Evolutionary conservation across 257 asterid genomes (phyloP).

Genomic region (Ligustrum vulgare): DNA sequence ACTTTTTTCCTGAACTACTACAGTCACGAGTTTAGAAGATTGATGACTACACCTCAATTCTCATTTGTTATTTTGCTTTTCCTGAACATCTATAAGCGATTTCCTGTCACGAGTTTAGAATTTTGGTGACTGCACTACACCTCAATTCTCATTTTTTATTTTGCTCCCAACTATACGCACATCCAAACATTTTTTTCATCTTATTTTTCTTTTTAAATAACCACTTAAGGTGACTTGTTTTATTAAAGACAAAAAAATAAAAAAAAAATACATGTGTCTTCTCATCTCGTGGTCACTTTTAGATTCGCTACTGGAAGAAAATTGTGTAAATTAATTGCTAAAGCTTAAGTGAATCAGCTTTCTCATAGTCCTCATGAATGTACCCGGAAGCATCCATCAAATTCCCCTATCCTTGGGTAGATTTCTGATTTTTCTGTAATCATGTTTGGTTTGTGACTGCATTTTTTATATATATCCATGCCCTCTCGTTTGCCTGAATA

Average conservation of each 20-base stretch:
- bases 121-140: not conserved
- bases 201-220: not conserved
- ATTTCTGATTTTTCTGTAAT: not conserved
- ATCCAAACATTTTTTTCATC: not conserved
- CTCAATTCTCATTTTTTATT: not conserved
- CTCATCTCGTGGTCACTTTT: not conserved
- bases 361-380: not conserved
- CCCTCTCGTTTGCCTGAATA: not conserved
- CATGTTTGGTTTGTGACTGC: not conserved
- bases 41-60: not conserved
- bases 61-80: not conserved
- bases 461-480: not conserved
- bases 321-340: not conserved
- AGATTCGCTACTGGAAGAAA: not conserved
- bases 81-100: not conserved
- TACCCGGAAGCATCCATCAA: not conserved
- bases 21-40: not conserved
- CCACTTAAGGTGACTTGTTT: not conserved
- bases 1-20: not conserved
- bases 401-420: too few species aligned
- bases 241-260: not conserved
- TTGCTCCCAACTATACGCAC: not conserved
- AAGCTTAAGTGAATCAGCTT: not conserved
- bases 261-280: not conserved
- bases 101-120: not conserved